Base-by-base conservation (phyloP, 164 flowering plant species). In the Platanus orientalis region DNA sequence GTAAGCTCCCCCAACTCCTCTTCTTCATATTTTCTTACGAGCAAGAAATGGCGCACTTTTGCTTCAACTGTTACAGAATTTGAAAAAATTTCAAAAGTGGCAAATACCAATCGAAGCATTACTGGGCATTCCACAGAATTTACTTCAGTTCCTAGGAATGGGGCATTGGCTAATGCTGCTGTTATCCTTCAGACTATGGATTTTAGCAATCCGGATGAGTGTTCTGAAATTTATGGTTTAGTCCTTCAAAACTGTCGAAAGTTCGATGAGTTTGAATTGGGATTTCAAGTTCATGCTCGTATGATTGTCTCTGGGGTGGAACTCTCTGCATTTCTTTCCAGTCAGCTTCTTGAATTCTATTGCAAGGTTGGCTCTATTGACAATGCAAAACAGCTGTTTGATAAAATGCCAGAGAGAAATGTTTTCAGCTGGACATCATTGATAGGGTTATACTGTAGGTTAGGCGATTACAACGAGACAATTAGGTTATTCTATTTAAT, bases 341-440 rank as follows among this genome's bases (percentile, higher is more conserved):
- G 75, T 39, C 80, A 73, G 6, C 49, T 76, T 17, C 56, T 76
- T 26, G 71, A 74, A 40, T 48, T 74, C 11, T 74, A 74, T n/a
- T 74, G 71, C 25, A 74, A 70, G 42, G 30, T 62, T 27, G 57
- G 65, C 12, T 30, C 27, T 29, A n/a, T 50, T 7, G 62, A 70
- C 5, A 54, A 58, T n/a, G 76, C 76, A 11, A 63, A 70, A 1
- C 62, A 20, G 2, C 26, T 73, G 32, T 73, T 73, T 14, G 57
- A 65, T 45, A 40, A 48, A 57, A 65, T 69, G 63, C 45, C 67
- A 24, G 67, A 61, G 1, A 39, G 81, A 47, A 76, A 74, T 52
- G 71, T 73, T 50, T 77, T 70, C 57, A 77, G 73, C 57, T 77
- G 80, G 78, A 77, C 80, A 51, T 68, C 77, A 0, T 58, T 77